Evolutionary conservation across 352 stramenopile genomes (phyloP).

Genomic region (Globisporangium rhizosaccharum): DNA sequence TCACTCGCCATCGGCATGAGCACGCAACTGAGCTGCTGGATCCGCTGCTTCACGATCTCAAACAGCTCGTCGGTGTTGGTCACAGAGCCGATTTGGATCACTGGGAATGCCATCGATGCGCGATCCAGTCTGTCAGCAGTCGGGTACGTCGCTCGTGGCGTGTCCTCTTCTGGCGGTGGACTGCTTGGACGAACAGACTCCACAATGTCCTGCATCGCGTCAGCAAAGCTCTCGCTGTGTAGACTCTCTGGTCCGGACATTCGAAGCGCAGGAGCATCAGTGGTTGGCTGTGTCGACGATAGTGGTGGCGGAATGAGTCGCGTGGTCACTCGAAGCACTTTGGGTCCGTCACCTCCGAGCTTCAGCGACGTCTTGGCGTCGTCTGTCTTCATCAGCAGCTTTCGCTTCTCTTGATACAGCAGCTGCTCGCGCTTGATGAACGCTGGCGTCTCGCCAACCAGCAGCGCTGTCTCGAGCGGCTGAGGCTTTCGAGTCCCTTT

Average conservation of each 20-base stretch:
- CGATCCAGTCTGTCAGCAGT: neutral
- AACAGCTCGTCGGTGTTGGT: constrained; percentile 48
- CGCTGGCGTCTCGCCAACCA: constrained; percentile 19
- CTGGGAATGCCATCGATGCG: constrained; percentile 14
- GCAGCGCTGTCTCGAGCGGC: constrained; percentile 2
- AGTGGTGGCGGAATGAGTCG: constrained; percentile 1
- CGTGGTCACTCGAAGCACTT: constrained; percentile 4
- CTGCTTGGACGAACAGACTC: constrained; percentile 8
- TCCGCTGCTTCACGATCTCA: constrained; percentile 40
- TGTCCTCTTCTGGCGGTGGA: constrained; percentile 10
- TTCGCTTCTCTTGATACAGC: constrained; percentile 28
- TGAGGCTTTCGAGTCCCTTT: constrained; percentile 5
- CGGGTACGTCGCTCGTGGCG: neutral
- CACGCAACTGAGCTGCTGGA: constrained; percentile 27
- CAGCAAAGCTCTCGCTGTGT: constrained; percentile 15
- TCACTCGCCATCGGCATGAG: constrained; percentile 18
- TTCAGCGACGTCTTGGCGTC: constrained; percentile 1
- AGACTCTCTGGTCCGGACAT: neutral
- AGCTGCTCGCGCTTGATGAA: constrained; percentile 39
- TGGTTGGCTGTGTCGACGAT: neutral
- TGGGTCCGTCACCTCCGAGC: neutral
- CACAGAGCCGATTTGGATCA: constrained; percentile 34
- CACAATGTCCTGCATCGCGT: constrained; percentile 22
- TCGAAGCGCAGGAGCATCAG: neutral
- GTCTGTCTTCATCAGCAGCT: neutral